phyloP scores from a whole-genome alignment of 2,329 filamentous ascomycete species.

The Chrysosporium keratinophilum region DNA sequence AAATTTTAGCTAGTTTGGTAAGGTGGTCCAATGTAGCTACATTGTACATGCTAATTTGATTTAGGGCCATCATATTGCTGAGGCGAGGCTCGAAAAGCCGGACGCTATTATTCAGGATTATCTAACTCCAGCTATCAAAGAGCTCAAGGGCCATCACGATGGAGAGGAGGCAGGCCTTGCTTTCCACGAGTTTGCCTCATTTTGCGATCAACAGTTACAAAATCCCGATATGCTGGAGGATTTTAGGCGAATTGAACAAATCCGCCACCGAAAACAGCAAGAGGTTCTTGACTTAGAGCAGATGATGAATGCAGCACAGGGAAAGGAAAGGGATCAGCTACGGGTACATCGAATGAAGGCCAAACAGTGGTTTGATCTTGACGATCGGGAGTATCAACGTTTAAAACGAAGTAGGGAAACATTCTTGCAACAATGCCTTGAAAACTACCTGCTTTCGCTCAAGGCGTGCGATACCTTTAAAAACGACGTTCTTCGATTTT shows the following conservation, averaged over 20 bases:
- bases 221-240: conserved; percentile 78
- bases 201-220: conserved; percentile 89
- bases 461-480: conserved; percentile 78
- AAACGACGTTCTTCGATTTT: conserved; percentile 82
- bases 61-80: conserved; percentile 72
- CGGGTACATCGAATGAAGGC: conserved; percentile 57
- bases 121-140: conserved; percentile 69
- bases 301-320: conserved; percentile 42
- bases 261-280: conserved; percentile 68
- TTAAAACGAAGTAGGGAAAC: conserved; percentile 65
- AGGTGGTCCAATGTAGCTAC: conserved; percentile 20
- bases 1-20: conserved; percentile 72
- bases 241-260: conserved; percentile 64
- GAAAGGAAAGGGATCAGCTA: conserved; percentile 47
- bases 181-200: conserved; percentile 87
- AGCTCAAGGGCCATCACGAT: conserved; percentile 58
- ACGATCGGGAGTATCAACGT: conserved; percentile 74
- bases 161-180: conserved; percentile 73
- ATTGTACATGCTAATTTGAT: conserved; percentile 14
- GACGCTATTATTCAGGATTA: conserved; percentile 83
- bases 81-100: conserved; percentile 81
- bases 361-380: conserved; percentile 81
- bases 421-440: conserved; percentile 77
- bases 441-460: conserved; percentile 84
- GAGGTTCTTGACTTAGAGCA: conserved; percentile 66